Base-by-base conservation (phyloP, 768 basidiomycete genomes). In the Leccinellum rugosiceps region DNA sequence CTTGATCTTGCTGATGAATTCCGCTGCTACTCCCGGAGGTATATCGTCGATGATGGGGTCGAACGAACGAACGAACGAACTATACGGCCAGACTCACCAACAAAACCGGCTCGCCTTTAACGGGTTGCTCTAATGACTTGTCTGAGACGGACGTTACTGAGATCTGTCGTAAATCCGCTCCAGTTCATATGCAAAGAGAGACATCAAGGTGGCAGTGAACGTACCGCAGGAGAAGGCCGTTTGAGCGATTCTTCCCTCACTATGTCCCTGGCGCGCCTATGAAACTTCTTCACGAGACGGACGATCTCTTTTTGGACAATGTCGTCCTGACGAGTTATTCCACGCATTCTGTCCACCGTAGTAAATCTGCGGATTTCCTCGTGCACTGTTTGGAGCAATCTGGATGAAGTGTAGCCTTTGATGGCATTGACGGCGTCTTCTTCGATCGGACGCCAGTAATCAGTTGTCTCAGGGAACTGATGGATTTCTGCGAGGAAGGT, bases 371-470 rank as follows among this genome's bases (percentile, higher is more conserved):
- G 48, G 14, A 56, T 31, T 19, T 50, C 50, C 35, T 43, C 21
- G 23, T 56, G 55, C 8, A 23, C 28, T 44, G 30, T 17, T 4
- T 38, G 8, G 17, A 56, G 55, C 50, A 56, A 31, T n/a, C 10
- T 21, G 21, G 55, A 50, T 14, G 34, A 30, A 26, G 50, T 30
- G 30, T 51, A 56, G 3, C 9, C 49, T 34, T 51, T 56, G 34
- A 56, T 50, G 26, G 55, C 21, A n/a, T 50, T 17, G 14, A 56
- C 55, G 3, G 48, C 48, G n/a, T 56, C 55, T 41, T 55, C 54
- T 13, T 56, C 55, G 17, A 56, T 56, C 14, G n/a, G 8, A 28
- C 9, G 34, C 25, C 46, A 28, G 25, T 4, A 26, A 28, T 14
- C 23, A 43, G 10, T 11, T 4, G 3, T 11, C 17, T 56, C 48